Percentiles rank a stretch among this genome's conserved stretches.
These are phyloP conservation scores for Ceratobasidium sp. DNA, from an alignment of 1,284 basidiomycete genomes.

Conservation along the genomic window DNA sequence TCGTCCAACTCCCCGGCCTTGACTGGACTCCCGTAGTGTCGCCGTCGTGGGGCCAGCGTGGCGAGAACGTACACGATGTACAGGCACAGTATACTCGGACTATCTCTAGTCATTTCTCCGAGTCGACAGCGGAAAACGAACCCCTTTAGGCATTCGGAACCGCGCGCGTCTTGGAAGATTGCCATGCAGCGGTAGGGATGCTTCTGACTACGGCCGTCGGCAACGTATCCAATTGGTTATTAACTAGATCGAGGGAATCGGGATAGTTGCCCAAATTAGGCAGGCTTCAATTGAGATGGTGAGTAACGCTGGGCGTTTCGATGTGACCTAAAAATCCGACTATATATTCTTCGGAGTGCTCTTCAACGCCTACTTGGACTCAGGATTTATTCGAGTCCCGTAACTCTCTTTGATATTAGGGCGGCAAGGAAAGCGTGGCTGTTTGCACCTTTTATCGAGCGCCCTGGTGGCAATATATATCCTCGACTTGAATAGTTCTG, in stretches of 20 bases:
- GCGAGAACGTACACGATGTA: not conserved
- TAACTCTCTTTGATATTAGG: no score
- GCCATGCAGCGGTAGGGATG: not conserved
- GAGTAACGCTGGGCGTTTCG: conserved; percentile 1
- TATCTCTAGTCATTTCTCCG: conserved; percentile 8
- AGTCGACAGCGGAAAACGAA: conserved; percentile 15
- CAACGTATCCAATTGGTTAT: not conserved
- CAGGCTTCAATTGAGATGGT: not conserved
- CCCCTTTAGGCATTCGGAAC: conserved; percentile 1
- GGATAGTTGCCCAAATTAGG: conserved; percentile 12
- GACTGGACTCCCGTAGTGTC: not conserved
- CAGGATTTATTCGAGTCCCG: no score
- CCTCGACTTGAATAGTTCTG: no score
- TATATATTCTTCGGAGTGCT: no score
- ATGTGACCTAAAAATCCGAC: conserved; percentile 2
- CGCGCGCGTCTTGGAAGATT: conserved; percentile 2
- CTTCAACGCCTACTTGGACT: no score
- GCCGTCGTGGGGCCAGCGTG: not conserved
- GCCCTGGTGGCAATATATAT: no score
- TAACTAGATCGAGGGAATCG: conserved; percentile 15
- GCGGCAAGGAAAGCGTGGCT: no score
- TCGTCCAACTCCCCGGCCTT: not conserved
- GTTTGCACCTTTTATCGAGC: no score
- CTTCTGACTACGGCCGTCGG: conserved; percentile 1
- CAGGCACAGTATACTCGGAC: not conserved